These are phyloP conservation scores for Letharia lupina DNA, from an alignment of 495 filamentous ascomycete genomes.

Conservation along the genomic window DNA sequence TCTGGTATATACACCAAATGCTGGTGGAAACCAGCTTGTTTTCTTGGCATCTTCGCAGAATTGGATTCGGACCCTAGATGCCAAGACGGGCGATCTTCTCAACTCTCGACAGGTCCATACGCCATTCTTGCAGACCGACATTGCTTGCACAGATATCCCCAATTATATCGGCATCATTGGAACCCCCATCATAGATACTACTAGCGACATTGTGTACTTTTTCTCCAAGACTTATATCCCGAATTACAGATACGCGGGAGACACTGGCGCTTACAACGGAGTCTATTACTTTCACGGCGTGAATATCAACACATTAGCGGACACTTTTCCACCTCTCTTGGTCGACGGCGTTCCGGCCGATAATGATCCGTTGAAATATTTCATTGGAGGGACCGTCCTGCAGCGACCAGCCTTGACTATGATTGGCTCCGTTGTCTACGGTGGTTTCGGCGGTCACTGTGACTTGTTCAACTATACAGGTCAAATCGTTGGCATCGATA, in stretches of 20 bases:
- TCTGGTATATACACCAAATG: slow-evolving; percentile 34
- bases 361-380: slow-evolving; percentile 31
- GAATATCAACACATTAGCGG: slow-evolving; percentile 30
- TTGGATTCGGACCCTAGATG: slow-evolving; percentile 32
- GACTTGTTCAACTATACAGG: slow-evolving; percentile 28
- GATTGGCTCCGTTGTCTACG: slow-evolving; percentile 33
- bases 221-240: slow-evolving; percentile 35
- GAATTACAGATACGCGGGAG: slow-evolving; percentile 17
- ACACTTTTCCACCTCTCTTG: slow-evolving; percentile 28
- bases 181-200: slow-evolving; percentile 33
- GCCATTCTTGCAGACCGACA: slow-evolving; percentile 33
- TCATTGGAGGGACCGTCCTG: slow-evolving; percentile 31
- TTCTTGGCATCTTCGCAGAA: slow-evolving; percentile 37
- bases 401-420: slow-evolving; percentile 33
- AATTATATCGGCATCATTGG: slow-evolving; percentile 34
- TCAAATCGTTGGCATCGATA: slow-evolving; percentile 21
- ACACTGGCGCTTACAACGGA: slow-evolving; percentile 24
- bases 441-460: slow-evolving; percentile 29
- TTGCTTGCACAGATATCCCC: slow-evolving; percentile 36
- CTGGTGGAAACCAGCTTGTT: slow-evolving; percentile 31
- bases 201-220: slow-evolving; percentile 34
- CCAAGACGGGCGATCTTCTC: slow-evolving; percentile 30
- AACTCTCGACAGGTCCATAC: slow-evolving; percentile 28
- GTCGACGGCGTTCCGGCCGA: slow-evolving; percentile 28
- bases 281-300: slow-evolving; percentile 34